These are phyloP conservation scores for Arthromyces matolae DNA, from an alignment of 768 basidiomycete species.

Conservation along the genomic window DNA sequence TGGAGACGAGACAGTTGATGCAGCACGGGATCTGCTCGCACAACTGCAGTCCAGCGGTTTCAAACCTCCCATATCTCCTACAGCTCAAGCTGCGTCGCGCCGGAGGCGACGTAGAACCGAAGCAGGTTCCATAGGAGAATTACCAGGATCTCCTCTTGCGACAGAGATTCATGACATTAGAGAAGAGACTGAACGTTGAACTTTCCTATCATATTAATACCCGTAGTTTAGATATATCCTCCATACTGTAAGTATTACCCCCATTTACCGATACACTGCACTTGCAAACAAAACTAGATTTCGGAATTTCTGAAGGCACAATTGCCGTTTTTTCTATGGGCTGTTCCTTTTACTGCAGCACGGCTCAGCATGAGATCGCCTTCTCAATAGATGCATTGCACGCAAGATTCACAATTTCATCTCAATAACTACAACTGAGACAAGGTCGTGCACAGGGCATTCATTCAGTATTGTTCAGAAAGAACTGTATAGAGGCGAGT, in stretches of 20 bases:
- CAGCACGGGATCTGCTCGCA: slow-evolving; percentile 75
- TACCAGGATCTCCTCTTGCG: slow-evolving; percentile 30
- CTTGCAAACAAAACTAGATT: too few species aligned
- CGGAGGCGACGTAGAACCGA: slow-evolving; percentile 35
- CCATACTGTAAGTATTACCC: too few species aligned
- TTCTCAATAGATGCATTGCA: too few species aligned
- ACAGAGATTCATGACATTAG: slow-evolving; percentile 28
- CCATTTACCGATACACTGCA: too few species aligned
- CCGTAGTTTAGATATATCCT: not conserved
- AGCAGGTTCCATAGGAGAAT: slow-evolving; percentile 22
- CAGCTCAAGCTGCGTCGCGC: slow-evolving; percentile 35
- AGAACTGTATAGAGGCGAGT: slow-evolving; percentile 21
- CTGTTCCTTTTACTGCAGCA: too few species aligned
- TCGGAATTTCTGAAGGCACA: too few species aligned
- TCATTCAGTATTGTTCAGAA: slow-evolving; percentile 26
- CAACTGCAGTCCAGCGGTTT: slow-evolving; percentile 71
- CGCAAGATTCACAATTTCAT: not conserved
- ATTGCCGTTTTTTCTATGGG: too few species aligned
- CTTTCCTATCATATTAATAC: too few species aligned
- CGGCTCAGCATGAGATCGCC: too few species aligned
- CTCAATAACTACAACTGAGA: too few species aligned
- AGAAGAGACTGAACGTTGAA: slow-evolving; percentile 11
- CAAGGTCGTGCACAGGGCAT: too few species aligned
- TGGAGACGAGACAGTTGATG: slow-evolving; percentile 37
- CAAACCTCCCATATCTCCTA: slow-evolving; percentile 47